Evolutionary conservation across 768 basidiomycete genomes (phyloP), one percentile per base, ranked within the genome.

Genomic region (Infundibulicybe gibba): DNA sequence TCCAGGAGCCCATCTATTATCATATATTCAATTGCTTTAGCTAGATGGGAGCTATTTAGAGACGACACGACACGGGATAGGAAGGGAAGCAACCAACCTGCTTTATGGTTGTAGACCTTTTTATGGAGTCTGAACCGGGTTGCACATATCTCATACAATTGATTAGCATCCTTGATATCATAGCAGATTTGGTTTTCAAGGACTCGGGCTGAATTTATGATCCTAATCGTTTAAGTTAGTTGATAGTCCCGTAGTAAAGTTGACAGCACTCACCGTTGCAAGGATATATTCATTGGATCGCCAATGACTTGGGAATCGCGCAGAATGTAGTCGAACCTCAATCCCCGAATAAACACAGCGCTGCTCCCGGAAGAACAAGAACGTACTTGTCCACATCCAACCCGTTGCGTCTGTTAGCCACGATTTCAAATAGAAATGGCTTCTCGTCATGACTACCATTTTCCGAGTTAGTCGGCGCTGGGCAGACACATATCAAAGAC

Each of bases 351-450:
- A 25, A 25, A 25, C 25, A 25, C 25, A 8, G 4, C 8, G 25
- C 25, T 25, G n/a, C n/a, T 25, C 8, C 25, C 25, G 8, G 25
- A 25, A 25, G 6, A 15, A 31, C 48, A 30, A 8, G 12, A 21
- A 56, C 70, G 49, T 48, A 87, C 88, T 91, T 91, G 72, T 93
- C 90, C 4, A 93, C 90, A 55, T 93, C 90, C 3, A 93, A 70
- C 0, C 90, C 90, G 50, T 91, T 92, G 6, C 80, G 69, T 60
- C 77, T 77, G 64, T 93, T 93, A 0, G 89, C 83, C 2, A 93
- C 87, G 43, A 93, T 91, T 45, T 92, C 86, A 56, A 92, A 93
- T 2, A 93, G 63, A 54, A 87, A 92, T 9, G 5, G 30, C n/a
- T 32, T 15, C 37, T 32, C 10, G 14, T 15, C 41, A 25, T 16